These are phyloP conservation scores for Penicillium alfredii DNA, from an alignment of 495 filamentous ascomycete genomes.

Conservation along the genomic window DNA sequence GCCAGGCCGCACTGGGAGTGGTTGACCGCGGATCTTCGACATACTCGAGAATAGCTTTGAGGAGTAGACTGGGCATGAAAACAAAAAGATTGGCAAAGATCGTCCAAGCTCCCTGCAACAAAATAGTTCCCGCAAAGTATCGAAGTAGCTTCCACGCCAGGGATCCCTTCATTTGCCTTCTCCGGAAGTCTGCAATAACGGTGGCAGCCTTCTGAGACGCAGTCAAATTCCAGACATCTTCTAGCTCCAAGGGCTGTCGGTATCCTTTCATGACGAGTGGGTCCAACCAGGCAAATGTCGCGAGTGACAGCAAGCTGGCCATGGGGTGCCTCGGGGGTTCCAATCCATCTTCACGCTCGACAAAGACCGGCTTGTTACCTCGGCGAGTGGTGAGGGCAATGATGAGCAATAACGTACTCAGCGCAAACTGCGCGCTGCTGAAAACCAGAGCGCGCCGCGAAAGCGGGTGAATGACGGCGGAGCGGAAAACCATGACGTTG, in stretches of 20 bases:
- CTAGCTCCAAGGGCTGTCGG: conserved; percentile 71
- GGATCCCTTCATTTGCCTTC: conserved; percentile 74
- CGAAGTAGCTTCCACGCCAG: conserved; percentile 75
- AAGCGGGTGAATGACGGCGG: conserved; percentile 71
- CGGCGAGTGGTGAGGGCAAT: conserved; percentile 78
- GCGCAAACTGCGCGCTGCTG: conserved; percentile 61
- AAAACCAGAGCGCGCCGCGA: conserved; percentile 51
- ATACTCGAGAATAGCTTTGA: conserved; percentile 88
- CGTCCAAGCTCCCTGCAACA: conserved; percentile 77
- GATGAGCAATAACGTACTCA: conserved; percentile 65
- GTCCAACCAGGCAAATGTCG: conserved; percentile 89
- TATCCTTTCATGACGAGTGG: conserved; percentile 87
- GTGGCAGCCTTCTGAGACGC: conserved; percentile 79
- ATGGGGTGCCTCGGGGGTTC: conserved; percentile 79
- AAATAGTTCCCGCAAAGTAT: conserved; percentile 72
- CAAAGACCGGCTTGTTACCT: conserved; percentile 81
- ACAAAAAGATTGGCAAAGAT: conserved; percentile 70
- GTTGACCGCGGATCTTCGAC: conserved; percentile 75
- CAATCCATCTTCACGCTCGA: conserved; percentile 81
- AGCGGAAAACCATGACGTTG: conserved; percentile 70
- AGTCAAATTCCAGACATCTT: conserved; percentile 86
- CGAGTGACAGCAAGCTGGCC: conserved; percentile 81
- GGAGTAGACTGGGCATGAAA: conserved; percentile 84
- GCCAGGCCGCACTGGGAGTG: conserved; percentile 87
- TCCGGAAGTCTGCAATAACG: conserved; percentile 75